Evolutionary conservation across 805 yeast species (phyloP).

Genomic region (Danielozyma ontarioensis): DNA sequence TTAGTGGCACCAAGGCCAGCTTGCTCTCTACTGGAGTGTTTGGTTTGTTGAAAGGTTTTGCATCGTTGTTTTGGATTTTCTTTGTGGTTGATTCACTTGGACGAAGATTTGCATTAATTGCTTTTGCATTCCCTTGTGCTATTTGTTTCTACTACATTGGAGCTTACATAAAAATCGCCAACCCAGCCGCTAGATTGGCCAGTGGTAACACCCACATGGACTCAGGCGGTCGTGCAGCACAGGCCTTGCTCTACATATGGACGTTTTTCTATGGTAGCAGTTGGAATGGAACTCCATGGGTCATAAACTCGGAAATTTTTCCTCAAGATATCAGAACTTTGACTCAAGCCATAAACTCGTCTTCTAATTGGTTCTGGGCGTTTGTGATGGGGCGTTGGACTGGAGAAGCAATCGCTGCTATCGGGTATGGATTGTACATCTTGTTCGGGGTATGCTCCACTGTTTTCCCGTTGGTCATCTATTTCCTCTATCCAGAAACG

Average conservation of each 20-base stretch:
- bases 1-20: constrained; percentile 39
- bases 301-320: constrained; percentile 43
- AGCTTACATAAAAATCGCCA: constrained; percentile 38
- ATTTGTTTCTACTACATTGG: constrained; percentile 46
- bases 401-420: constrained; percentile 37
- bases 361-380: constrained; percentile 47
- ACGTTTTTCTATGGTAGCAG: constrained; percentile 38
- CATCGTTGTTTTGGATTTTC: constrained; percentile 40
- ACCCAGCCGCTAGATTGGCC: constrained; percentile 17
- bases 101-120: constrained; percentile 37
- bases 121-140: constrained; percentile 35
- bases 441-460: constrained; percentile 31
- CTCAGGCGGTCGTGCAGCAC: constrained; percentile 39
- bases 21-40: constrained; percentile 50
- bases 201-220: constrained; percentile 18
- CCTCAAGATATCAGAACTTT: constrained; percentile 39
- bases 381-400: constrained; percentile 45
- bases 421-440: constrained; percentile 42
- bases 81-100: constrained; percentile 44
- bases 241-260: constrained; percentile 44
- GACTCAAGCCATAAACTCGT: constrained; percentile 39
- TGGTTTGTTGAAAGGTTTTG: constrained; percentile 45
- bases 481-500: constrained; percentile 34
- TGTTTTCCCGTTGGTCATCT: constrained; percentile 23
- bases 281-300: constrained; percentile 47